A percentile compares a stretch with the other conserved stretches of the same genome.
phyloP scores from a whole-genome alignment of 768 basidiomycete species.

The Leucocoprinus sp. region DNA sequence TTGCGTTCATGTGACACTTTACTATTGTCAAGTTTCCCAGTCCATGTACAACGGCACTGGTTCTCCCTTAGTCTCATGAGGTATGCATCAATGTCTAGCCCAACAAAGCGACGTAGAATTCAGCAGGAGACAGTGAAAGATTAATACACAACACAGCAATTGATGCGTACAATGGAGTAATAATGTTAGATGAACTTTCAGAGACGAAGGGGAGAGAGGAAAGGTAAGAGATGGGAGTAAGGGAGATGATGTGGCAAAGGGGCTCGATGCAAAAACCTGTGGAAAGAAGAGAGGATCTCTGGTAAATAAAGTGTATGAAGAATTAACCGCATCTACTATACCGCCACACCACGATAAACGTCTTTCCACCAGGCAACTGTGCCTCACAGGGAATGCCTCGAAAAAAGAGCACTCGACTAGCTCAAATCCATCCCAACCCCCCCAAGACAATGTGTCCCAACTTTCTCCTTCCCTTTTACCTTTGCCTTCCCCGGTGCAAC shows the following conservation, averaged over 20 bases:
- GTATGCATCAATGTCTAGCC: neutral
- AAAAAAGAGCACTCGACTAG: constrained; percentile 17
- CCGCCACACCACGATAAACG: no score
- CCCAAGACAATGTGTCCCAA: constrained; percentile 17
- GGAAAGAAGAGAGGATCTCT: neutral
- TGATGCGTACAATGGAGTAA: constrained; percentile 2
- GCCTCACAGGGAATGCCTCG: no score
- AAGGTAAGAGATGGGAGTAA: neutral
- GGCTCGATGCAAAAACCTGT: neutral
- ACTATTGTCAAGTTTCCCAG: neutral
- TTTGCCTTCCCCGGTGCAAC: constrained; percentile 16
- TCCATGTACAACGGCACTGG: no score
- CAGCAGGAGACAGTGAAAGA: neutral
- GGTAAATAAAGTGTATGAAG: no score
- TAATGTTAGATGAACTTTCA: constrained; percentile 9
- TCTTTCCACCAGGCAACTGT: no score
- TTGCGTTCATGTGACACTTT: neutral
- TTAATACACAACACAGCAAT: constrained; percentile 1
- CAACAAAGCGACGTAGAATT: constrained; percentile 3
- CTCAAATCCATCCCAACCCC: constrained; percentile 66
- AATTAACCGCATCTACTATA: no score
- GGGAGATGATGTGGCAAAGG: neutral
- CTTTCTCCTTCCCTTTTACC: constrained; percentile 43
- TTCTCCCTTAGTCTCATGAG: no score
- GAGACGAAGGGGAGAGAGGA: neutral